Conservation (phyloP, 352 stramenopile species). For the Plasmopara viticola region DNA sequence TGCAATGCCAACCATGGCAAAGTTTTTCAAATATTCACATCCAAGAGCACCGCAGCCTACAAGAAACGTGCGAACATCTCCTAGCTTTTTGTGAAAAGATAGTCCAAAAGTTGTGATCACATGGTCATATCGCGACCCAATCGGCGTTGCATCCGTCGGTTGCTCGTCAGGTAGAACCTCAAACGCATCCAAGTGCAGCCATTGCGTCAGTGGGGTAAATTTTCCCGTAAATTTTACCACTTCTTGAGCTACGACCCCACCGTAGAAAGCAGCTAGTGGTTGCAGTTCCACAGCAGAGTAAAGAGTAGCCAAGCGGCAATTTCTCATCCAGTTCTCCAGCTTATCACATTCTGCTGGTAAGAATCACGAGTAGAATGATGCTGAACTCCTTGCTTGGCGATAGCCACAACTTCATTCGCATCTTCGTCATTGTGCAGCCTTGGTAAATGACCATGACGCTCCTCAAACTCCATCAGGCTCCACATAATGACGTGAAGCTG, state of each 20-base stretch:
- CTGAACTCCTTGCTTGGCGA: conserved; percentile 58
- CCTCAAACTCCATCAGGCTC: conserved; percentile 77
- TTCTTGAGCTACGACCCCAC: conserved; percentile 76
- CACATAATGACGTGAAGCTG: conserved; percentile 73
- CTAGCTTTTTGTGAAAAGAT: conserved; percentile 61
- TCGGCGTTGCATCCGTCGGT: conserved; percentile 44
- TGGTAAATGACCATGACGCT: conserved; percentile 54
- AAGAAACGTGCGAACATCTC: conserved; percentile 73
- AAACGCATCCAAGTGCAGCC: conserved; percentile 79
- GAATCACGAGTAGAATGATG: conserved; percentile 57
- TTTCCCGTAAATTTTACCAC: conserved; percentile 88
- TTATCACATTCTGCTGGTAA: conserved; percentile 46
- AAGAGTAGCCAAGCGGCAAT: conserved; percentile 44
- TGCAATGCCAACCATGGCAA: conserved; percentile 73
- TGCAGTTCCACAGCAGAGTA: conserved; percentile 70
- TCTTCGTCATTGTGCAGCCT: conserved; percentile 57
- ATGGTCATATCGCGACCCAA: conserved; percentile 73
- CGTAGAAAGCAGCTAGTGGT: conserved; percentile 75
- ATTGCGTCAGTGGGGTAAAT: conserved; percentile 80
- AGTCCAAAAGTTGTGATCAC: conserved; percentile 64
- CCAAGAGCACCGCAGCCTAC: conserved; percentile 76
- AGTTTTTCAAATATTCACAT: conserved; percentile 86
- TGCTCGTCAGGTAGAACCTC: conserved; percentile 66
- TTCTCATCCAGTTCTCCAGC: conserved; percentile 72
- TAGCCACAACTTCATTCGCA: conserved; percentile 56